Evolutionary conservation across 139 green algal species (phyloP).

Genomic region (Auxenochlorella pyrenoidosa): DNA sequence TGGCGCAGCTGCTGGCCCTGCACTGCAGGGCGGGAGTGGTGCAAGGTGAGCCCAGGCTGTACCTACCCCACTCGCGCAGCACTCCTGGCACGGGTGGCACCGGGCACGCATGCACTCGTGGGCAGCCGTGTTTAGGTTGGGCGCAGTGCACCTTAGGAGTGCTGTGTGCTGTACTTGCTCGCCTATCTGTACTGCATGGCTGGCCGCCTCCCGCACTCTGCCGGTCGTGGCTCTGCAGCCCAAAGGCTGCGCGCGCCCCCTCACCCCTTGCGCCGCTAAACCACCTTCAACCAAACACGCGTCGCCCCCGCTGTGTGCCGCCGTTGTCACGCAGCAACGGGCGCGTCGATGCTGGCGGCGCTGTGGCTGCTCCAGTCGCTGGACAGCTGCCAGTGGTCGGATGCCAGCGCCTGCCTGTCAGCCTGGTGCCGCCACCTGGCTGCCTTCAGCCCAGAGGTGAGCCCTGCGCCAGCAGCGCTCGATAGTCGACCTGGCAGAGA

Average conservation of each 20-base stretch:
- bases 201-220: too few relatives aligned
- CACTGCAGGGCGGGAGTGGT: background rate
- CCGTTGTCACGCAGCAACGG: background rate
- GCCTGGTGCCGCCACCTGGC: background rate
- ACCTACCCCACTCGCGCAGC: too few relatives aligned
- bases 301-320: background rate
- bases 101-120: too few relatives aligned
- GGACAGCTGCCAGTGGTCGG: background rate
- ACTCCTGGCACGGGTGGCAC: too few relatives aligned
- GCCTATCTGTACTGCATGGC: too few relatives aligned
- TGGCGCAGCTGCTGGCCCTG: conserved; percentile 8
- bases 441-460: background rate
- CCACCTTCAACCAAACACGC: too few relatives aligned
- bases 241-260: too few relatives aligned
- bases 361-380: conserved; percentile 6
- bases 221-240: too few relatives aligned
- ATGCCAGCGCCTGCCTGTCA: background rate
- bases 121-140: too few relatives aligned
- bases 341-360: background rate
- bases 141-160: too few relatives aligned
- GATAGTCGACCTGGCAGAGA: background rate
- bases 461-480: background rate
- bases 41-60: background rate
- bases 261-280: too few relatives aligned
- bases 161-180: too few relatives aligned